Base-by-base conservation (phyloP, 2,329 filamentous ascomycete species). In the Diaporthe citri region DNA sequence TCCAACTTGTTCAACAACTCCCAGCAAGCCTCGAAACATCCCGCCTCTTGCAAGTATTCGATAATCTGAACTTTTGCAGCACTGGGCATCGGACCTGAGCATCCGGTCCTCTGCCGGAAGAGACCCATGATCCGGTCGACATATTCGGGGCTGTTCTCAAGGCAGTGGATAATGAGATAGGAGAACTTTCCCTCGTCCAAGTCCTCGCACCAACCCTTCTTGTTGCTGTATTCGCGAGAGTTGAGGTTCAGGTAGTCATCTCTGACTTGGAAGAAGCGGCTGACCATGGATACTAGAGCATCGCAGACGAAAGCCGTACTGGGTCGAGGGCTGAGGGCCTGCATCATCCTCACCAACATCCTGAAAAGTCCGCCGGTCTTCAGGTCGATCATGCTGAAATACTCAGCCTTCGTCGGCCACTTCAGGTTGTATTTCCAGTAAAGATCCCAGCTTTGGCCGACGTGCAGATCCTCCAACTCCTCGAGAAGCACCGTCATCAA, bases 361-460 rank as follows among this genome's bases (percentile, higher is more conserved):
- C 69, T 22, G 52, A 71, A 71, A 4, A 71, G 36, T 9, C 51
- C 69, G 39, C 69, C 69, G 20, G 69, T 71, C 51, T 71, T 71
- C 9, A 43, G 25, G 51, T 80, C 77, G 0, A 81, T 72, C 80
- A 81, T 81, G 17, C 74, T 57, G 4, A 81, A 15, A 31, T 81
- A 82, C n/a, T 80, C 78, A 0, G 74, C 46, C 28, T 77, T 74
- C 0, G 75, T 74, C 0, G 80, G 80, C 4, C 74, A 74, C 3
- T 52, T 55, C 12, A 74, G 28, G 12, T 77, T 52, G 15, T 72
- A 73, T n/a, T 74, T 80, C 78, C 79, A 81, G 69, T 79, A 72
- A 0, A 81, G 76, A 60, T 82, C 80, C 56, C 74, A 75, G 52
- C 77, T 77, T 57, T 82, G 80, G 3, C 80, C 80, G 22, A 77